Percentiles rank a stretch among this genome's conserved stretches.
Conservation (phyloP, 805 yeast genomes). For the Saccharomycopsis amapae region DNA sequence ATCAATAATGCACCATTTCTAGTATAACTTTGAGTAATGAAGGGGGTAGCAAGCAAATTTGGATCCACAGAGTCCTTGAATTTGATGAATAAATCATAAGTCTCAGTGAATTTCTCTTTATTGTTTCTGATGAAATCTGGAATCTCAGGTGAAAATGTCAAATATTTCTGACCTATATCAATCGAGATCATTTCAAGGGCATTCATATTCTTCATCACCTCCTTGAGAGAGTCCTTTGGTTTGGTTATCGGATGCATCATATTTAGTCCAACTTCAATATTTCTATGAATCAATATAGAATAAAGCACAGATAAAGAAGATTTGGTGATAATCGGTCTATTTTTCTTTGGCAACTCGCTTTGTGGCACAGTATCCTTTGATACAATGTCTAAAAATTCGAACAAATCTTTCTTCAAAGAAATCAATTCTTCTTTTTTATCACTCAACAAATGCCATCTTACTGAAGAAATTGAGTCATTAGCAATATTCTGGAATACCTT, state of each 20-base stretch:
- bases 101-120: conserved; percentile 41
- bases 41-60: conserved; percentile 34
- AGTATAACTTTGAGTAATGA: conserved; percentile 57
- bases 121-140: conserved; percentile 46
- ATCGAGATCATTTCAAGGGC: conserved; percentile 30
- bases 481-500: conserved; percentile 83
- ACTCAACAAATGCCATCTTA: conserved; percentile 55
- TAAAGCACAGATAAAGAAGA: conserved; percentile 10
- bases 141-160: conserved; percentile 47
- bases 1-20: conserved; percentile 67
- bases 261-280: conserved; percentile 10
- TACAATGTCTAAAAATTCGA: conserved; percentile 10
- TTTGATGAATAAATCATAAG: conserved; percentile 70
- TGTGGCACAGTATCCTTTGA: not conserved
- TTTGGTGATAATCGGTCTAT: not conserved
- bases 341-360: not conserved
- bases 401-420: conserved; percentile 25
- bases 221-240: not conserved
- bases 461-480: conserved; percentile 60
- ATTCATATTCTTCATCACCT: conserved; percentile 1
- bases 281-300: conserved; percentile 14
- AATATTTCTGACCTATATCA: conserved; percentile 52
- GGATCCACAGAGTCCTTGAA: conserved; percentile 44
- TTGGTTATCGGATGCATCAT: conserved; percentile 9
- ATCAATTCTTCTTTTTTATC: conserved; percentile 35